These are phyloP conservation scores for Guadua angustifolia DNA, from an alignment of 176 grass and related monocot genomes.

Conservation along the genomic window DNA sequence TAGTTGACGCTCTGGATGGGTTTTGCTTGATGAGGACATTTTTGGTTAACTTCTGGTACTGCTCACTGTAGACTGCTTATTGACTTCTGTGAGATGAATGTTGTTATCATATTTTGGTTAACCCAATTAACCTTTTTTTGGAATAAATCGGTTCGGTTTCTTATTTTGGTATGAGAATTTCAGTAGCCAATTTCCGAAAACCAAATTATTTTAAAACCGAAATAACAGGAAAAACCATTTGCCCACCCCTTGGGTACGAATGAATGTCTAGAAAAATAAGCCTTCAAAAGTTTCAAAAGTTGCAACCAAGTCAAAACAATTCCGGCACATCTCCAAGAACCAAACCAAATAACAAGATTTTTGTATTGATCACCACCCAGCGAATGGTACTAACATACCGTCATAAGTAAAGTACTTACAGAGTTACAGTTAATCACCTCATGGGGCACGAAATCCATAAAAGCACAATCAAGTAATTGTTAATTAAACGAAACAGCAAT, in stretches of 20 bases:
- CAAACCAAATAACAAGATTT: background rate
- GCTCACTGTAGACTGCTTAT: too few relatives aligned
- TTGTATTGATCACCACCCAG: background rate
- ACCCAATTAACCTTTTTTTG: too few relatives aligned
- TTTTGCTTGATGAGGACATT: too few relatives aligned
- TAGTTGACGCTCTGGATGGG: background rate
- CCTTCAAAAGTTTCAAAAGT: background rate
- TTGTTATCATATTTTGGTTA: too few relatives aligned
- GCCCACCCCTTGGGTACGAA: too few relatives aligned
- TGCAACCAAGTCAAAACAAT: background rate
- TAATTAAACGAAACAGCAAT: background rate
- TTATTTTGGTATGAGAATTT: too few relatives aligned
- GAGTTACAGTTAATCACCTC: background rate
- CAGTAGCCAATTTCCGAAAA: too few relatives aligned
- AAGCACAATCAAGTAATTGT: slow-evolving; percentile 1
- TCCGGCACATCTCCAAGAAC: background rate
- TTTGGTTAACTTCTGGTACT: too few relatives aligned
- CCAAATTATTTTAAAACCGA: too few relatives aligned
- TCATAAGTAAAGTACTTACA: background rate
- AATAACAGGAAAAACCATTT: too few relatives aligned
- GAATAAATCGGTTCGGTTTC: too few relatives aligned
- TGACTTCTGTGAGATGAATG: too few relatives aligned
- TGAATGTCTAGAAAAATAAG: background rate
- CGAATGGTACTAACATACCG: background rate
- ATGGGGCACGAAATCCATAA: background rate